phyloP scores from a whole-genome alignment of 208 protist species.

The Trypanosoma cruzi region DNA sequence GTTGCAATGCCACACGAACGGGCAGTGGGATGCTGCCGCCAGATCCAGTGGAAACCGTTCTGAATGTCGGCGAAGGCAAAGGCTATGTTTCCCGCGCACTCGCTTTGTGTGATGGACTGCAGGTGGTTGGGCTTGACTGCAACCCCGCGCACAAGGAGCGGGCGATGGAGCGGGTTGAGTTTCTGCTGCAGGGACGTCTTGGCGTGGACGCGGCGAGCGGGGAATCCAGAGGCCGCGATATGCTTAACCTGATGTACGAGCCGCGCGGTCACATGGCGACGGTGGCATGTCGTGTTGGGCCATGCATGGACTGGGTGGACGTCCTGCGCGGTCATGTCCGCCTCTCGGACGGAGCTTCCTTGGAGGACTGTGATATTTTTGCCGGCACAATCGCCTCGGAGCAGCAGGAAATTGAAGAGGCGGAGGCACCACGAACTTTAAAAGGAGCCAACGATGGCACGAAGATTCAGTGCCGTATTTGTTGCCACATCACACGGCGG shows the following conservation, averaged over 20 bases:
- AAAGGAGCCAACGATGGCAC: background rate
- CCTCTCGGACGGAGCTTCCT: conserved; percentile 22
- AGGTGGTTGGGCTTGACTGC: conserved; percentile 90
- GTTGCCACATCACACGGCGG: conserved; percentile 45
- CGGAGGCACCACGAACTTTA: background rate
- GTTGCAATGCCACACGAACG: conserved; percentile 26
- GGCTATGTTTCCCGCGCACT: conserved; percentile 86
- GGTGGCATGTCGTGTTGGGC: conserved; percentile 63
- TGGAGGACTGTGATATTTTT: background rate
- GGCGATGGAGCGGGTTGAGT: conserved; percentile 58
- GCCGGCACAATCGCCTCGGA: background rate
- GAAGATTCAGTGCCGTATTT: conserved; percentile 62
- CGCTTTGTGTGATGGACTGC: conserved; percentile 73
- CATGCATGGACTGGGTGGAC: conserved; percentile 46
- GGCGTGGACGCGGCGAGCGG: conserved; percentile 22
- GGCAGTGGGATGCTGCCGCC: background rate
- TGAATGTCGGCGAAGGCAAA: conserved; percentile 93
- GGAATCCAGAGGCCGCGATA: conserved; percentile 23
- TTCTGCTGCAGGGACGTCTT: conserved; percentile 52
- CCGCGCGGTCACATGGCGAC: conserved; percentile 67
- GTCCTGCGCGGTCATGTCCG: conserved; percentile 58
- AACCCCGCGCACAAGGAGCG: conserved; percentile 86
- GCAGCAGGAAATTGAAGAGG: background rate
- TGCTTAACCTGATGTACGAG: conserved; percentile 79
- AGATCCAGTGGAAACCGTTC: conserved; percentile 47